Evolutionary conservation across 1,284 basidiomycete genomes (phyloP), one percentile per base, ranked within the genome.

Genomic region (Stygiomarasmius scandens): DNA sequence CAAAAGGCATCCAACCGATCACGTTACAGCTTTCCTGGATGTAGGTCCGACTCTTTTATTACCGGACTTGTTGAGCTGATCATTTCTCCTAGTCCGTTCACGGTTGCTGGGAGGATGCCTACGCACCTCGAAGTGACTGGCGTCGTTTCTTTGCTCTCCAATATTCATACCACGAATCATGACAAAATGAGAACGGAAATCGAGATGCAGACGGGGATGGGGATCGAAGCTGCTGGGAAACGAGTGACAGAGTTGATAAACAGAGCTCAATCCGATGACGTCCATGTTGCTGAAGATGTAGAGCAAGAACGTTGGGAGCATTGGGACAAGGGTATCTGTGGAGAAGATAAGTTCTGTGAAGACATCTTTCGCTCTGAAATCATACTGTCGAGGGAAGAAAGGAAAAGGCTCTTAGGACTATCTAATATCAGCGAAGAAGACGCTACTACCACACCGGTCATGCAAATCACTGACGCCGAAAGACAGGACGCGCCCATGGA

Each of bases 21-120:
- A 77, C 79, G 34, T 73, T 90, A 20, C 77, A 82, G 47, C 71
- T 91, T 48, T 84, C 85, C n/a, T 90, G 89, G 89, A 77, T 82
- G 89, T 88, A 54, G 50, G 80, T 67, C 32, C 49, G 6, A 52
- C 57, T 58, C 66, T 20, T 38, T 54, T 16, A 51, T 44, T 24
- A 41, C 41, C 23, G 52, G 32, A 44, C 34, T 54, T 14, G 41
- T 49, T 27, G 43, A 43, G 16, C 12, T 61, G 52, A 53, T 14
- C 36, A 50, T 19, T 38, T n/a, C n/a, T n/a, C n/a, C n/a, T 51
- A 78, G 78, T 24, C 77, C 75, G 8, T 79, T 80, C 64, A 75
- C 74, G 44, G 57, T 78, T 67, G 69, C 76, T 58, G 60, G 79
- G 64, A 2, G 64, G 67, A 14, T 58, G 45, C 58, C 55, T 14